Evolutionary conservation across 441 rosid genomes (phyloP).

Genomic region (Populus tomentosa): DNA sequence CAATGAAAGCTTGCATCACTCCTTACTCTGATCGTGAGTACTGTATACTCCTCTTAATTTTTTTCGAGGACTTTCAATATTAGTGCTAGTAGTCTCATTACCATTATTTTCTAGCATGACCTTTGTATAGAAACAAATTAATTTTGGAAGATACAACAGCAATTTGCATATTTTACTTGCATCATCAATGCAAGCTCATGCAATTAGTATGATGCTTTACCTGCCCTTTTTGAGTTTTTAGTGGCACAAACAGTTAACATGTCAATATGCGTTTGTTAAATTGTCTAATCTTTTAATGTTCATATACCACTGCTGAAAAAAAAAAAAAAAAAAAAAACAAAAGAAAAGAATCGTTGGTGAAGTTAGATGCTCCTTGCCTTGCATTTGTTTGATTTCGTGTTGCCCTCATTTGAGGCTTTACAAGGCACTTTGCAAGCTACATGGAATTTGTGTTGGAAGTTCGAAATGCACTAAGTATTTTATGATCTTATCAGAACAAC

Average conservation of each 20-base stretch:
- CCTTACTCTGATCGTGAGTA: conserved; percentile 88
- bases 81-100: not conserved
- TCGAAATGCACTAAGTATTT: no score
- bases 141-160: not conserved
- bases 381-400: not conserved
- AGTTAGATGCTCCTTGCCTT: not conserved
- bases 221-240: not conserved
- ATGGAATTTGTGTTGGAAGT: no score
- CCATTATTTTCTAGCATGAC: not conserved
- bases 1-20: conserved; percentile 92
- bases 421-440: no score
- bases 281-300: not conserved
- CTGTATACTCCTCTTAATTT: not conserved
- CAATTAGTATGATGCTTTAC: not conserved
- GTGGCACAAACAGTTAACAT: not conserved
- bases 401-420: not conserved
- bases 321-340: no score
- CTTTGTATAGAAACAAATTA: not conserved
- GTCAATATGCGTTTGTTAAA: not conserved
- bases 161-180: not conserved
- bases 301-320: not conserved
- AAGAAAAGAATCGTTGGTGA: not conserved
- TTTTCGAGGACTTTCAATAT: not conserved
- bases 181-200: not conserved
- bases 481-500: conserved; percentile 89